Evolutionary conservation across 2,329 filamentous ascomycete genomes (phyloP).

Genomic region (Aspergillus terreus): DNA sequence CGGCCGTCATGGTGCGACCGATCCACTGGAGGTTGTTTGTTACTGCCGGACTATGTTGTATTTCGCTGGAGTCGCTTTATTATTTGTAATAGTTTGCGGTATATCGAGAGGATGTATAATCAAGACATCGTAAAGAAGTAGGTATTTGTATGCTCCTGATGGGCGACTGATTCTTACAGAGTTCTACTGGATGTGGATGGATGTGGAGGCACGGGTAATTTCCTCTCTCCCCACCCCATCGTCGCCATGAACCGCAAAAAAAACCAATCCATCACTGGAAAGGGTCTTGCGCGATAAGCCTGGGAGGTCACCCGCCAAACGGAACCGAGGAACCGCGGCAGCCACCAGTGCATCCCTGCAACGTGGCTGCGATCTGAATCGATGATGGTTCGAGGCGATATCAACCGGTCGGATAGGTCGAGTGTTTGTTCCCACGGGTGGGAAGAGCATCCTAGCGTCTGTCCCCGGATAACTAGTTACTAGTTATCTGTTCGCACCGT

Average conservation of each 20-base stretch:
- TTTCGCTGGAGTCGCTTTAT: neutral
- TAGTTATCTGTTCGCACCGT: neutral
- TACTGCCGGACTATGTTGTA: too few relatives aligned
- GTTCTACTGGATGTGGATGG: neutral
- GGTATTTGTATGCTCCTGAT: too few relatives aligned
- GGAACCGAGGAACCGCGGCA: constrained; percentile 6
- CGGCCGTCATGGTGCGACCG: constrained; percentile 3
- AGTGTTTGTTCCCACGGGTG: neutral
- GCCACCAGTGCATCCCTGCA: constrained; percentile 8
- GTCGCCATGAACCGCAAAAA: neutral
- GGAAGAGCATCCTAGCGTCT: neutral
- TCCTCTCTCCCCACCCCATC: neutral
- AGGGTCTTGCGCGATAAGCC: constrained; percentile 1
- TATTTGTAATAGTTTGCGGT: constrained; percentile 3
- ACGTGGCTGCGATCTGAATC: constrained; percentile 13
- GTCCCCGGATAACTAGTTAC: neutral
- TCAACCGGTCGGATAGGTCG: constrained; percentile 1
- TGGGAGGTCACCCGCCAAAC: constrained; percentile 6
- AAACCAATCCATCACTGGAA: neutral
- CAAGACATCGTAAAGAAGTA: too few relatives aligned
- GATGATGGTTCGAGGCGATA: constrained; percentile 5
- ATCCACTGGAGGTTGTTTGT: neutral
- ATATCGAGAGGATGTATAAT: too few relatives aligned
- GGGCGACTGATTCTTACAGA: too few relatives aligned
- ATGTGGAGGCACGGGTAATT: neutral